Conservation (phyloP, 495 filamentous ascomycete genomes). For the Evernia prunastri region DNA sequence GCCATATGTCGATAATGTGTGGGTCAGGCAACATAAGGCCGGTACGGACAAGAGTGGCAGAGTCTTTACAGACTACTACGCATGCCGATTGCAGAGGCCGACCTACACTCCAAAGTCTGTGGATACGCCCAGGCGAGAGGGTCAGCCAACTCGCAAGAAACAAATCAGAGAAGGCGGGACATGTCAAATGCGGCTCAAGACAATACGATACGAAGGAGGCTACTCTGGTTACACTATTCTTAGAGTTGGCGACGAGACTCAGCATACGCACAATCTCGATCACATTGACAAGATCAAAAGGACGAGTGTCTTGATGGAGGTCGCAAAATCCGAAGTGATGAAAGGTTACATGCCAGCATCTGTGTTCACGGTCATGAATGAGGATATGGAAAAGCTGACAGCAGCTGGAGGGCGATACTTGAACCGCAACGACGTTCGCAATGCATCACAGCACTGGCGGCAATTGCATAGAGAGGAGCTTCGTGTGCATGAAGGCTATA, state of each 20-base stretch:
- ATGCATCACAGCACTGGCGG: conserved; percentile 47
- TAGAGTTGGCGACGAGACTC: conserved; percentile 33
- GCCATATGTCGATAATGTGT: conserved; percentile 51
- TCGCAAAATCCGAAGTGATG: conserved; percentile 41
- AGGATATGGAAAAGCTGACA: conserved; percentile 40
- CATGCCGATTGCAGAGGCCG: conserved; percentile 45
- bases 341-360: conserved; percentile 51
- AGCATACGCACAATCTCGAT: conserved; percentile 47
- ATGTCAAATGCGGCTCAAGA: conserved; percentile 49
- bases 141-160: conserved; percentile 46
- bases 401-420: conserved; percentile 47
- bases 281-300: conserved; percentile 48
- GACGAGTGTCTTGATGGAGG: conserved; percentile 49
- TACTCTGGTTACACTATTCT: conserved; percentile 25
- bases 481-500: conserved; percentile 45
- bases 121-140: conserved; percentile 34
- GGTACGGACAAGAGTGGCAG: conserved; percentile 46
- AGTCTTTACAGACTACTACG: conserved; percentile 47
- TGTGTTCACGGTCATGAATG: conserved; percentile 46
- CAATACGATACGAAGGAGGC: conserved; percentile 42
- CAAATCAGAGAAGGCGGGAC: conserved; percentile 45
- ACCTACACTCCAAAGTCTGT: conserved; percentile 29
- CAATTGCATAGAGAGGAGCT: conserved; percentile 45
- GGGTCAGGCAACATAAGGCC: conserved; percentile 45
- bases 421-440: conserved; percentile 47